phyloP scores from a whole-genome alignment of 2,329 filamentous ascomycete genomes.

The Microdochium nivale region DNA sequence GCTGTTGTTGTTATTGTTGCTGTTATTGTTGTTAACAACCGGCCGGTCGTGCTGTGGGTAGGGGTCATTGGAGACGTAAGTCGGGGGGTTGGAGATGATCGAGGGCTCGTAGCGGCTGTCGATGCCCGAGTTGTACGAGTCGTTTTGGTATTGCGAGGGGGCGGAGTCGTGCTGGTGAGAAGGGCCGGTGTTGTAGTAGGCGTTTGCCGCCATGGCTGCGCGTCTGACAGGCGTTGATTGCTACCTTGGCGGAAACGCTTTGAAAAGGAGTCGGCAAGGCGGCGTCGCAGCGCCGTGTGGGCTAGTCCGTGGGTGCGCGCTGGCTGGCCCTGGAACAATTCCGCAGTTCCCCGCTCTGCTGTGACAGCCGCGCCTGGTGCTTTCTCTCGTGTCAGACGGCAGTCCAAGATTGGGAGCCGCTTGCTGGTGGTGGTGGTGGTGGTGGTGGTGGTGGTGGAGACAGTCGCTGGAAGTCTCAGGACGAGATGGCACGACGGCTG shows the following conservation, averaged over 20 bases:
- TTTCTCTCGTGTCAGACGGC: no score
- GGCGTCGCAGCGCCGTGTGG: background rate
- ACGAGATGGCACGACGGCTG: no score
- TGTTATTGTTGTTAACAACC: constrained; percentile 12
- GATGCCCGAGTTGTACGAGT: constrained; percentile 22
- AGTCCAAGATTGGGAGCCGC: no score
- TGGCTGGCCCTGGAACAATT: background rate
- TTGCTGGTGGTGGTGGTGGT: no score
- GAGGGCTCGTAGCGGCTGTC: constrained; percentile 25
- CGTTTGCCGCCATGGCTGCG: constrained; percentile 50
- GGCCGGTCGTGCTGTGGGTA: constrained; percentile 21
- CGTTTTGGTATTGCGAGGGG: constrained; percentile 28
- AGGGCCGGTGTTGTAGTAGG: constrained; percentile 50
- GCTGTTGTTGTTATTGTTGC: no score
- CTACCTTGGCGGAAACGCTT: no score
- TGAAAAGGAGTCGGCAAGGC: background rate
- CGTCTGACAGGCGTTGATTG: background rate
- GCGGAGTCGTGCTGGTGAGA: constrained; percentile 25
- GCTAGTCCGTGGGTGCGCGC: background rate
- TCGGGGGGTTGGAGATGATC: constrained; percentile 35
- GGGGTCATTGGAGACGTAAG: constrained; percentile 23
- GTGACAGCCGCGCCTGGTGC: no score
- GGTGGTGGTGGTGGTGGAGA: no score
- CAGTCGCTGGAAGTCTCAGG: no score
- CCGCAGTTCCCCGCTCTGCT: background rate